Percentiles rank a stretch among this genome's conserved stretches.
phyloP scores from a whole-genome alignment of 2,329 filamentous ascomycete genomes.

The Coniochaeta prunicola region DNA sequence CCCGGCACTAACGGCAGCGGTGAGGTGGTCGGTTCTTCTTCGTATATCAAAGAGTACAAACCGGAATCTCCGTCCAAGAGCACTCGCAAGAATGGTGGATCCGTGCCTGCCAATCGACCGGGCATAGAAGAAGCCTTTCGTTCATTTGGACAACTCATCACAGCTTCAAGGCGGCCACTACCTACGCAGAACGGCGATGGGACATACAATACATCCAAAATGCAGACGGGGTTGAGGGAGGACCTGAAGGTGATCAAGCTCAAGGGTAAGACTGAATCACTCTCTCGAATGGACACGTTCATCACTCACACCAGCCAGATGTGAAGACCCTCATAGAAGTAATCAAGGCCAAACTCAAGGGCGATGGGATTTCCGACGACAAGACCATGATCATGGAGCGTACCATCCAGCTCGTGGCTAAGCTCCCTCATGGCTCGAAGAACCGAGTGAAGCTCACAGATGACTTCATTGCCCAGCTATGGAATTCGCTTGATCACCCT shows the following conservation, averaged over 20 bases:
- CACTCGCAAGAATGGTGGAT: constrained; percentile 10
- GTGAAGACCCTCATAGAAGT: constrained; percentile 55
- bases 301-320: constrained; percentile 34
- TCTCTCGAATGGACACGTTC: neutral
- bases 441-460: constrained; percentile 58
- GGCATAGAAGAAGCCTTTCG: constrained; percentile 25
- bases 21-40: neutral
- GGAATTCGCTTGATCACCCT: constrained; percentile 66
- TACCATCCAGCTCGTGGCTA: constrained; percentile 62
- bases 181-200: constrained; percentile 57
- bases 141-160: constrained; percentile 25
- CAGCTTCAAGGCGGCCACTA: constrained; percentile 52
- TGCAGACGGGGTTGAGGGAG: constrained; percentile 41
- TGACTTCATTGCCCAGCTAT: constrained; percentile 60
- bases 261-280: constrained; percentile 26
- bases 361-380: constrained; percentile 59
- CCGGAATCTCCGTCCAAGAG: constrained; percentile 2
- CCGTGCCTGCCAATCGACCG: constrained; percentile 19
- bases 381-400: constrained; percentile 73
- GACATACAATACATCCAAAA: constrained; percentile 42
- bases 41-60: neutral
- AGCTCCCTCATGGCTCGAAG: constrained; percentile 55
- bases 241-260: constrained; percentile 51
- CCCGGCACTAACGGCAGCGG: constrained; percentile 3
- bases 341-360: constrained; percentile 55